Base-by-base conservation (phyloP, 2,329 filamentous ascomycete species). In the Colletotrichum sojae region DNA sequence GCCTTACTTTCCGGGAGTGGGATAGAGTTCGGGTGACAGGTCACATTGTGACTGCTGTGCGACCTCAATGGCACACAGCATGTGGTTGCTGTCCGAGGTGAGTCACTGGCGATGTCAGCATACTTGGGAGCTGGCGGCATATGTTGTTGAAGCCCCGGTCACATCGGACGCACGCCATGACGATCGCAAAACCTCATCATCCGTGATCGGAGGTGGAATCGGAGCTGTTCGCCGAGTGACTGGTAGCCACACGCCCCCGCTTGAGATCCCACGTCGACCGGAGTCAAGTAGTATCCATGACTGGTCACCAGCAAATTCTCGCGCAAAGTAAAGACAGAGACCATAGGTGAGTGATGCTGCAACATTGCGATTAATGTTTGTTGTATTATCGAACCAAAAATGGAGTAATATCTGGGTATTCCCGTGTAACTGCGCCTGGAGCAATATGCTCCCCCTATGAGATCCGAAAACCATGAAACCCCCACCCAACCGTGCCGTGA, bases 121-220 rank as follows among this genome's bases (percentile, higher is more conserved):
- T 5, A 15, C 40, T 1, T 46, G 36, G 49, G 36, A 25, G 15
- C n/a, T n/a, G 20, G 39, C 59, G 59, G 49, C 49, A 54, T 16
- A 39, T n/a, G 46, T 20, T 27, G 49, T 40, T 20, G 18, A 36
- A 13, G 6, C 39, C 31, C 59, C 59, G 31, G 59, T 62, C 1
- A 62, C 59, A 62, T 62, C 59, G 49, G 49, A 22, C 36, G 39
- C 20, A 46, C 22, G 49, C 39, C 39, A 54, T 22, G 49, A 46
- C 39, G 39, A 45, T 22, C 49, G 15, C 59, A 20, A 31, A 15
- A 4, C 5, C 22, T 45, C 36, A 2, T 20, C 15, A 46, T 62
- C 59, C 59, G 59, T 54, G 39, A 62, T 54, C 59, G 59, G 59
- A 53, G 49, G 40, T 54, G 12, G 40, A 39, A 62, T 22, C 15